Conservation (phyloP, 1,284 basidiomycete species). For the Phylloporus sp. region DNA sequence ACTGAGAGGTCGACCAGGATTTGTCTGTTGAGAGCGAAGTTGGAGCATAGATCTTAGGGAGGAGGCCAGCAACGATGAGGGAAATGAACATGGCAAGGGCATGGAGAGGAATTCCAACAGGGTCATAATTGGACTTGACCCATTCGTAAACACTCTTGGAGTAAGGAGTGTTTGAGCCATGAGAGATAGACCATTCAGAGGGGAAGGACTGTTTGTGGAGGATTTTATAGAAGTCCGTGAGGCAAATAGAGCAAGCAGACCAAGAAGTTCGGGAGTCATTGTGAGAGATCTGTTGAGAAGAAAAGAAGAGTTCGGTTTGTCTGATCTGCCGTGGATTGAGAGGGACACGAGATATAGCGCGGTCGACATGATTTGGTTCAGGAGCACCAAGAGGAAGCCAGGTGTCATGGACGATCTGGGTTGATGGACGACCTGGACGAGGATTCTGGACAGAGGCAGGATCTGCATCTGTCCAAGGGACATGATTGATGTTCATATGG, state of each 20-base stretch:
- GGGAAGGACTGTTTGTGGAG: not conserved
- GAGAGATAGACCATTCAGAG: not conserved
- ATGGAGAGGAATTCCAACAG: not conserved
- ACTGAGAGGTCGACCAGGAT: not conserved
- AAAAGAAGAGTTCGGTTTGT: not conserved
- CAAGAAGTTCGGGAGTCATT: not conserved
- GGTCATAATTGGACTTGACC: not conserved
- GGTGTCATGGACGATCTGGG: not conserved
- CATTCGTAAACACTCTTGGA: not conserved
- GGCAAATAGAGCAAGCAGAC: not conserved
- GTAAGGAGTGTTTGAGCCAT: too few species aligned
- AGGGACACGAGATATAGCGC: too few species aligned
- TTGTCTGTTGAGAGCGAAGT: too few species aligned
- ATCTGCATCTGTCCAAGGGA: not conserved
- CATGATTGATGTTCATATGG: not conserved
- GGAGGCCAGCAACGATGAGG: not conserved
- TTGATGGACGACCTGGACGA: not conserved
- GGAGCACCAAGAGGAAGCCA: not conserved
- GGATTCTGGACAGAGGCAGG: not conserved
- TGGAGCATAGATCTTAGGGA: too few species aligned
- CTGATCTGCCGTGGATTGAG: not conserved
- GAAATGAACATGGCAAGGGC: not conserved
- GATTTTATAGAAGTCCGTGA: not conserved
- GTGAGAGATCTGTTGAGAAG: not conserved
- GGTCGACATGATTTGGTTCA: not conserved